Conservation (phyloP, 1,284 basidiomycete genomes). For the Rhodotorula sp. region DNA sequence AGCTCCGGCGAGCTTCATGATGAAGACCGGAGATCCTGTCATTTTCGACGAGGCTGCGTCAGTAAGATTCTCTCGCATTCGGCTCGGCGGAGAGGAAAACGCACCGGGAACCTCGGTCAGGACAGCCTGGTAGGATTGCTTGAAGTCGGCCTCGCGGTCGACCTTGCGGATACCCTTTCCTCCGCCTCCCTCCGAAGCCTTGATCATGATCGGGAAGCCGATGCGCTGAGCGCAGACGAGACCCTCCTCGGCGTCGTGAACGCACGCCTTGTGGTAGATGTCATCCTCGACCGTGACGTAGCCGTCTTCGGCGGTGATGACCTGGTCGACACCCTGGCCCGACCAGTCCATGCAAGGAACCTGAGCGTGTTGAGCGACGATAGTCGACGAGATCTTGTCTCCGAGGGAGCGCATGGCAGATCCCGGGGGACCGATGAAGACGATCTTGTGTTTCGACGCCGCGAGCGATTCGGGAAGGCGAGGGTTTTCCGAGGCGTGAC, state of each 20-base stretch:
- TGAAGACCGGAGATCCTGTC: constrained; percentile 94
- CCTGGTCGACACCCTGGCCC: constrained; percentile 89
- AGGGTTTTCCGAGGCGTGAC: constrained; percentile 98
- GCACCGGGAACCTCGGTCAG: constrained; percentile 92
- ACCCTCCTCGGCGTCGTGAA: constrained; percentile 85
- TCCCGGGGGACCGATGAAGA: constrained; percentile 98
- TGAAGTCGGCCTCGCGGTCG: constrained; percentile 78
- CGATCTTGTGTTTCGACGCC: constrained; percentile 89
- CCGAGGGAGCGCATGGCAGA: constrained; percentile 98
- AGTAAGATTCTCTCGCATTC: neutral
- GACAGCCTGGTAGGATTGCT: constrained; percentile 89
- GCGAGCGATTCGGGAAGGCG: constrained; percentile 92
- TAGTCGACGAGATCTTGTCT: constrained; percentile 99
- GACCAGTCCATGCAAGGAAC: constrained; percentile 99
- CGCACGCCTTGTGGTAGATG: constrained; percentile 86
- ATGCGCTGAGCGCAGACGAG: constrained; percentile 79
- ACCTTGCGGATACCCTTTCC: constrained; percentile 98
- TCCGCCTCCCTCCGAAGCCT: constrained; percentile 97
- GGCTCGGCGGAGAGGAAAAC: constrained; percentile 28
- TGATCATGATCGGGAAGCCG: constrained; percentile 99
- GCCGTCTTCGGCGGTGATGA: constrained; percentile 77
- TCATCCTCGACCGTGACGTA: constrained; percentile 92
- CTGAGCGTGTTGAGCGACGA: constrained; percentile 93
- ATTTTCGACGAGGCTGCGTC: neutral
- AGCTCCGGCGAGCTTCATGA: constrained; percentile 98